Evolutionary conservation across 2,329 filamentous ascomycete species (phyloP).

Genomic region (Didymella sp.): DNA sequence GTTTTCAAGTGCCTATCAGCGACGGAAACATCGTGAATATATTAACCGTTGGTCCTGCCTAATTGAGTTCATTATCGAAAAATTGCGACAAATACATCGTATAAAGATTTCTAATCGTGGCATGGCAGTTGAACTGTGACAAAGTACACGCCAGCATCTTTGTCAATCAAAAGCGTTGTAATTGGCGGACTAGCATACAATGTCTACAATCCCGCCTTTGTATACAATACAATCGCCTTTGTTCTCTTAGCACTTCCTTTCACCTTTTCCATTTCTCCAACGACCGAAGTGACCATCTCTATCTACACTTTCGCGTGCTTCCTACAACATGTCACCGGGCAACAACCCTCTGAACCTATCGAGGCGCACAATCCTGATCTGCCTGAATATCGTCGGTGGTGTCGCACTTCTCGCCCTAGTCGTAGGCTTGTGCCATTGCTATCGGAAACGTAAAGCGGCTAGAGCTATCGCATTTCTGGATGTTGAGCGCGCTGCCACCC

Average conservation of each 20-base stretch:
- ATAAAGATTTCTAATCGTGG: too few relatives aligned
- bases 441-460: not conserved
- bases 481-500: not conserved
- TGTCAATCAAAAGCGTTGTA: not conserved
- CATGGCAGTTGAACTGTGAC: not conserved
- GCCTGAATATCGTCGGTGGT: not conserved
- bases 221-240: not conserved
- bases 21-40: too few relatives aligned
- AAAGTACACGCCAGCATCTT: not conserved
- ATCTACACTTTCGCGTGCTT: not conserved
- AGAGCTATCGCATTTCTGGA: not conserved
- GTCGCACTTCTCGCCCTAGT: not conserved
- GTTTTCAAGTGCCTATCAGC: too few relatives aligned
- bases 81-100: too few relatives aligned
- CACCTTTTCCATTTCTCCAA: not conserved
- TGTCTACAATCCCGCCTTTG: not conserved
- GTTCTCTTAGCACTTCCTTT: not conserved
- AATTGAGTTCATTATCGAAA: too few relatives aligned
- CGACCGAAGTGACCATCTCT: too few relatives aligned
- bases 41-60: too few relatives aligned
- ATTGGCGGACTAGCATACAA: not conserved
- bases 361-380: not conserved
- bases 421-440: not conserved
- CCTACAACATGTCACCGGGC: not conserved
- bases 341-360: not conserved